Evolutionary conservation across 2,329 filamentous ascomycete species (phyloP), one percentile per base, ranked within the genome.

Genomic region (Pseudocercospora macadamiae): DNA sequence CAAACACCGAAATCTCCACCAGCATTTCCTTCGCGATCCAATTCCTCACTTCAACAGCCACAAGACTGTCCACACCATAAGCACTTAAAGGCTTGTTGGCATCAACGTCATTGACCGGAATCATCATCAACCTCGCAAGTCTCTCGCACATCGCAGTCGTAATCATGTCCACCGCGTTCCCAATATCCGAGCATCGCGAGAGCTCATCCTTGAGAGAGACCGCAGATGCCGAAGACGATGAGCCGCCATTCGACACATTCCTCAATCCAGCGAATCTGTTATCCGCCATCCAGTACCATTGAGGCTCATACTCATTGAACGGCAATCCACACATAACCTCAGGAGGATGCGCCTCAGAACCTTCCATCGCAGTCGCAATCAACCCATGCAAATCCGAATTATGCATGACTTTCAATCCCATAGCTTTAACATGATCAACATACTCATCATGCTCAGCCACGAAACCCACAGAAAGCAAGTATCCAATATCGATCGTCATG

Each of bases 401-500:
- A 25, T 55, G 55, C 55, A 62, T 58, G 25, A 60, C 57, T 52
- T 55, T 51, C 21, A 61, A 23, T 2, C 59, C 60, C 52, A 62
- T 56, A 3, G 37, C 36, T 44, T 57, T 59, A 26, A 57, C 48
- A 18, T 56, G 52, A 14, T 56, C 60, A 18, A 59, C 57, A 4
- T 51, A 39, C 21, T 63, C 49, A 12, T 54, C 57, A 26, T 60
- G 32, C 9, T 63, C 61, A 1, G 58, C 61, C 14, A 64, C 54
- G 48, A 59, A 63, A 19, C 74, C 74, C 16, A 74, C 68, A 19
- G 68, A 69, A 4, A 66, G 58, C 12, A 76, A 64, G 6, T 64
- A 59, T 7, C 72, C 72, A 1, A 75, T 57, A 44, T 74, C 68
- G 23, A 75, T 61, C 0, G 66, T 62, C 21, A 57, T 57, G 4